Percentiles rank a stretch among this genome's conserved stretches.
Evolutionary conservation across 768 basidiomycete species (phyloP).

Genomic region (Xerocomellus amylosporus): DNA sequence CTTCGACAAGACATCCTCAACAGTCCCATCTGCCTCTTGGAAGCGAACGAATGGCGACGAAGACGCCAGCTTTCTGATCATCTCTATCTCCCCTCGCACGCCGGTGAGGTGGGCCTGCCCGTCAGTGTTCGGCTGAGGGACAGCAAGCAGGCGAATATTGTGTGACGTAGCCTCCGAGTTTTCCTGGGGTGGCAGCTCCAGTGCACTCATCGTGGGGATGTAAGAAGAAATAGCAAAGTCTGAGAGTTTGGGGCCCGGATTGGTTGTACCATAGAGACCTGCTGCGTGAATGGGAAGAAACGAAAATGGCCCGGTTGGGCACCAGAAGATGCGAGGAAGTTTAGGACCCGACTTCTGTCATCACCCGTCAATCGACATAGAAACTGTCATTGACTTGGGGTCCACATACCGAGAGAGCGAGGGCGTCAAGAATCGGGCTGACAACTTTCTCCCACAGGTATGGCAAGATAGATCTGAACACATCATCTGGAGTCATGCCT

Average conservation of each 20-base stretch:
- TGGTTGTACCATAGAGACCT: too few species aligned
- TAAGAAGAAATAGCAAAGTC: too few species aligned
- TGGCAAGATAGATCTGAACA: not conserved
- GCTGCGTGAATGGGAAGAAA: too few species aligned
- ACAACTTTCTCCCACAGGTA: not conserved
- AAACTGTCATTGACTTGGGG: too few species aligned
- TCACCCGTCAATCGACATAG: not conserved
- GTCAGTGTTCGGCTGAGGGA: not conserved
- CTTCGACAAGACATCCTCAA: too few species aligned
- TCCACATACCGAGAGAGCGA: not conserved
- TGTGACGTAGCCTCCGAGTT: not conserved
- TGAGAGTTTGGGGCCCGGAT: too few species aligned
- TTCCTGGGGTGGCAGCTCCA: not conserved
- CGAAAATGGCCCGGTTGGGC: too few species aligned
- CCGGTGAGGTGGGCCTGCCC: not conserved
- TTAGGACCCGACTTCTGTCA: not conserved
- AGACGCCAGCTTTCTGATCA: not conserved
- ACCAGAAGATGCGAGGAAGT: too few species aligned
- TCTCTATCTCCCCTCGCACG: conserved; percentile 19
- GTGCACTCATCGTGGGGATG: too few species aligned
- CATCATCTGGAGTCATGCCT: not conserved
- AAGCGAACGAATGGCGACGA: not conserved
- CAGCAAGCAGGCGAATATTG: conserved; percentile 2
- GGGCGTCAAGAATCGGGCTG: not conserved
- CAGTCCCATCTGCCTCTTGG: too few species aligned